These are phyloP conservation scores for Myriangium duriaei DNA, from an alignment of 2,329 filamentous ascomycete species.

Conservation along the genomic window DNA sequence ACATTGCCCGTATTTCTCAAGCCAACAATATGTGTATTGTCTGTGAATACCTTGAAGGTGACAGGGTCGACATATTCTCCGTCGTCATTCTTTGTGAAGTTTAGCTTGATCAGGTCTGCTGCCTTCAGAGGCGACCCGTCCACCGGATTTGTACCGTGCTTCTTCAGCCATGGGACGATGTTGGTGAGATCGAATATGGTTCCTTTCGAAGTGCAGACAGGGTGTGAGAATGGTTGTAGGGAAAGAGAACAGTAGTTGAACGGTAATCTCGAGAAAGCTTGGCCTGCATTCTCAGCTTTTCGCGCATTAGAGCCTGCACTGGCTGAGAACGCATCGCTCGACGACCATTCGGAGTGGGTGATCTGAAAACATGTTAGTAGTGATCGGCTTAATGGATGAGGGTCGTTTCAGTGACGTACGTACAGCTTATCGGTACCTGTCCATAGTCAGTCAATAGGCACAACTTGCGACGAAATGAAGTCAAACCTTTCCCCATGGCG, in stretches of 20 bases:
- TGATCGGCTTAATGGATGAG: slow-evolving; percentile 4
- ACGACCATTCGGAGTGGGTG: slow-evolving; percentile 96
- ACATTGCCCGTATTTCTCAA: slow-evolving; percentile 82
- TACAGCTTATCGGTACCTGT: slow-evolving; percentile 29
- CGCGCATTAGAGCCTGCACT: slow-evolving; percentile 56
- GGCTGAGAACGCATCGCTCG: slow-evolving; percentile 75
- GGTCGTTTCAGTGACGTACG: slow-evolving; percentile 19
- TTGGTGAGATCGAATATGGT: slow-evolving; percentile 93
- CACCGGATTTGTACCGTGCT: slow-evolving; percentile 84
- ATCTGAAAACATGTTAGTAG: slow-evolving; percentile 42
- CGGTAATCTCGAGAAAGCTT: slow-evolving; percentile 74
- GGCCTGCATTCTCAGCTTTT: slow-evolving; percentile 42
- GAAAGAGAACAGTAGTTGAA: slow-evolving; percentile 98
- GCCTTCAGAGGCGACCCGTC: slow-evolving; percentile 66
- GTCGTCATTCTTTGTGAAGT: slow-evolving; percentile 84
- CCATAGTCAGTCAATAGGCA: background rate
- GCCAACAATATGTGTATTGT: slow-evolving; percentile 94
- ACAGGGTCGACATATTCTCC: slow-evolving; percentile 91
- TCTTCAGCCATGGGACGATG: slow-evolving; percentile 87
- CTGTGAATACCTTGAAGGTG: slow-evolving; percentile 93
- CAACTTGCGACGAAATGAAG: no score
- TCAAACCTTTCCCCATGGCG: no score
- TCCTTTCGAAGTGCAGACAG: slow-evolving; percentile 78
- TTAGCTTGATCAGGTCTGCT: slow-evolving; percentile 76
- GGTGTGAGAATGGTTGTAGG: slow-evolving; percentile 87